These are phyloP conservation scores for Microsporum canis DNA, from an alignment of 2,329 filamentous ascomycete genomes.

Conservation along the genomic window DNA sequence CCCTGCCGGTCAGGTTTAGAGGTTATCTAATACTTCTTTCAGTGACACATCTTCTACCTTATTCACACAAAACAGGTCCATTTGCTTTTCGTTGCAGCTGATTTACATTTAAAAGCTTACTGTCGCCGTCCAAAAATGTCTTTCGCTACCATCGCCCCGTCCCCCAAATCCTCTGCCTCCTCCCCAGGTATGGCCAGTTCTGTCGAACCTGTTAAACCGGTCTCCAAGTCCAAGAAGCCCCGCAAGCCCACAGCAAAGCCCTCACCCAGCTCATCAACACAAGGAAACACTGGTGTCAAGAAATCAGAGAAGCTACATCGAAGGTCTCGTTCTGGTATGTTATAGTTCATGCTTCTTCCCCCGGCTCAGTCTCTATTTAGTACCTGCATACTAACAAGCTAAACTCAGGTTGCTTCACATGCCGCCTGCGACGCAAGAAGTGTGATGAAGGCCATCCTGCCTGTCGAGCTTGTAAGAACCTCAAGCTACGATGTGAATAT, in stretches of 20 bases:
- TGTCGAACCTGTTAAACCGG: constrained; percentile 5
- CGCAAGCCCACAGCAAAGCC: constrained; percentile 9
- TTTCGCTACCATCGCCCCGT: constrained; percentile 15
- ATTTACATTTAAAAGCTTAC: neutral
- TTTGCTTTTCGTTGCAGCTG: neutral
- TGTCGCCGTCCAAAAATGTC: constrained; percentile 10
- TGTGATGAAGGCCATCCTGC: constrained; percentile 56
- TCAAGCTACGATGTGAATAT: constrained; percentile 86
- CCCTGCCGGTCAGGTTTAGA: constrained; percentile 5
- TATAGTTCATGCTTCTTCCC: neutral
- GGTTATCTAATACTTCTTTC: neutral
- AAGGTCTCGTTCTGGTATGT: constrained; percentile 14
- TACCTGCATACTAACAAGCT: neutral
- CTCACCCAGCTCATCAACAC: constrained; percentile 4
- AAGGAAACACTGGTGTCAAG: constrained; percentile 6
- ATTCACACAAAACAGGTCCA: neutral
- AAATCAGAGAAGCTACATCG: constrained; percentile 12
- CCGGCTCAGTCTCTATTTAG: neutral
- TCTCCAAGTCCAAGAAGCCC: constrained; percentile 9
- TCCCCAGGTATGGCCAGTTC: constrained; percentile 9
- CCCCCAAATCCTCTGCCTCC: constrained; percentile 10
- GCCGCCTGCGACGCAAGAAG: constrained; percentile 57
- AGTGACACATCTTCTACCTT: constrained; percentile 1
- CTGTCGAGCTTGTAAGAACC: constrained; percentile 54
- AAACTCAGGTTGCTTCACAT: constrained; percentile 51